Evolutionary conservation across 148 eudicot species (phyloP), one percentile per base, ranked within the genome.

Genomic region (Dianthus caryophyllus): DNA sequence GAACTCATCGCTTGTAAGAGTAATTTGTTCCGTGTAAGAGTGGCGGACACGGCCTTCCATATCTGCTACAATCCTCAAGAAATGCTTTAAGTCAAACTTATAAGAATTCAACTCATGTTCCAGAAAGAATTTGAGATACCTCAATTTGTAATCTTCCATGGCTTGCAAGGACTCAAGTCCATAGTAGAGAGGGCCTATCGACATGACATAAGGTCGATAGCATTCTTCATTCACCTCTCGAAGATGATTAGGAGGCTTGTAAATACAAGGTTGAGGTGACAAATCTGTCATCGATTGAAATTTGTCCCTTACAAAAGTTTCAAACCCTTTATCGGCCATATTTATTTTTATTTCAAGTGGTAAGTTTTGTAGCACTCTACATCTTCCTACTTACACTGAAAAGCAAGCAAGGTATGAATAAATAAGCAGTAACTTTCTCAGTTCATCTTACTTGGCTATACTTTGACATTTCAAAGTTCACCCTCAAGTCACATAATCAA

Each of bases 171-270:
- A n/a, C 20, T 27, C 1, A 18, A n/a, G 30, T 63, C 51, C 44
- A 22, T 46, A 51, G 38, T 44, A 71, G 20, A 69, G 16, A 6
- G 69, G 78, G 2, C 73, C 78, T 12, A 75, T 69, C 0, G 78
- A 75, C 11, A 69, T 30, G 16, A 29, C 43, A 7, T 0, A 47
- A 62, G 78, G 78, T 6, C 20, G 30, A 51, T 75, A 75, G 6
- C 36, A 51, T n/a, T 64, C 29, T 75, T n/a, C n/a, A n/a, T n/a
- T n/a, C n/a, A n/a, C n/a, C n/a, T n/a, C n/a, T n/a, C n/a, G n/a
- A n/a, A n/a, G n/a, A n/a, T n/a, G n/a, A n/a, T n/a, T n/a, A n/a
- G n/a, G n/a, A n/a, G n/a, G n/a, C n/a, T n/a, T n/a, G 1, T 69
- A 64, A 20, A 75, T 69, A 52, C 68, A 71, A 38, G 61, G 57